Percentiles rank a stretch among this genome's conserved stretches.
Evolutionary conservation across 1,284 basidiomycete genomes (phyloP).

Genomic region (Malassezia sp.): DNA sequence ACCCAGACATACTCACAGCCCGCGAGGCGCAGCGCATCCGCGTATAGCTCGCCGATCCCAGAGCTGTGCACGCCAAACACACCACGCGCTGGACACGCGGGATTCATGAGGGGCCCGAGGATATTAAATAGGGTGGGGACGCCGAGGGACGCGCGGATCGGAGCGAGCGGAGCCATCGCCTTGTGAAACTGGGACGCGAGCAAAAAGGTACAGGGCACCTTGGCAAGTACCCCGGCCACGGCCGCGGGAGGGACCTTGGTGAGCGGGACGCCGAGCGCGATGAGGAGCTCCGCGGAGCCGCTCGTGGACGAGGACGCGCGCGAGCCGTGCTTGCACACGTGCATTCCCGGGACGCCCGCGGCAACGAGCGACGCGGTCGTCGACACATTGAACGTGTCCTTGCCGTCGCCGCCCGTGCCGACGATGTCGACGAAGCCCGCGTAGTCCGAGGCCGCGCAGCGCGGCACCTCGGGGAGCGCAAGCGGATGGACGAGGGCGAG

Average conservation of each 20-base stretch:
- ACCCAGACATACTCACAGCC: conserved; percentile 73
- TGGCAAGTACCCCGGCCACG: conserved; percentile 21
- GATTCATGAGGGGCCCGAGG: conserved; percentile 87
- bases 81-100: conserved; percentile 67
- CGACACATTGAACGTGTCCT: conserved; percentile 95
- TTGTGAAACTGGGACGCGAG: conserved; percentile 90
- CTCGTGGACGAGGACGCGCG: conserved; percentile 87
- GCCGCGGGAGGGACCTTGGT: conserved; percentile 57
- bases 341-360: conserved; percentile 72
- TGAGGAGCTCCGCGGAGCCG: conserved; percentile 82
- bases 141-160: conserved; percentile 72
- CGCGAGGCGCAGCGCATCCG: conserved; percentile 56
- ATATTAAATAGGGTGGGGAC: conserved; percentile 97
- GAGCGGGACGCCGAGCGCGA: conserved; percentile 68
- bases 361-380: conserved; percentile 89
- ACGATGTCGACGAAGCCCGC: conserved; percentile 48
- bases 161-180: conserved; percentile 67
- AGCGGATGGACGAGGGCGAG: conserved; percentile 17
- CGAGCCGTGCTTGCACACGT: conserved; percentile 92
- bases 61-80: conserved; percentile 76
- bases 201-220: conserved; percentile 72
- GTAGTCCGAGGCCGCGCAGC: conserved; percentile 13
- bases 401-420: conserved; percentile 84
- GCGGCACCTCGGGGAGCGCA: background rate
- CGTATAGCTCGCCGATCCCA: conserved; percentile 75